Evolutionary conservation across 441 rosid genomes (phyloP).

Genomic region (Isatis lusitanica): DNA sequence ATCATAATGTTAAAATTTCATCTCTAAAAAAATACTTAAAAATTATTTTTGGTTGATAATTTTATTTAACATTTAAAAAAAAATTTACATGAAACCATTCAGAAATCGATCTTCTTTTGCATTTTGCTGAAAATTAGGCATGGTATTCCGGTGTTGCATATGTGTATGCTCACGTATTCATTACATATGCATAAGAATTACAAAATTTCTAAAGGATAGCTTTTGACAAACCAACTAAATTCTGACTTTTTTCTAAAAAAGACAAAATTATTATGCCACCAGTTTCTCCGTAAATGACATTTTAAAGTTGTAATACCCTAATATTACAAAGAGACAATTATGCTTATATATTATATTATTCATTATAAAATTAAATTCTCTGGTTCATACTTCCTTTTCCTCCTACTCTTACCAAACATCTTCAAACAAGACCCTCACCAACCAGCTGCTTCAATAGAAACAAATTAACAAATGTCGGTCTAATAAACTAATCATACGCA

Average conservation of each 20-base stretch:
- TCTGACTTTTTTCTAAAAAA: background rate
- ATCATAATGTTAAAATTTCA: too few species aligned
- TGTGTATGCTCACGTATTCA: background rate
- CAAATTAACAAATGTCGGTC: conserved; percentile 18
- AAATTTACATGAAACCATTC: too few species aligned
- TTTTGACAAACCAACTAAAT: conserved; percentile 2
- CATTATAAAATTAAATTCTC: background rate
- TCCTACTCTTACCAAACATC: conserved; percentile 6
- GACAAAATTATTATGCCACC: background rate
- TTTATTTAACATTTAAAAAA: too few species aligned
- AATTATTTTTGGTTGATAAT: too few species aligned
- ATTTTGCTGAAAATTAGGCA: background rate
- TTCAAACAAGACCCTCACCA: conserved; percentile 6
- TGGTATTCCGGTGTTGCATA: background rate
- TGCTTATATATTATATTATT: background rate
- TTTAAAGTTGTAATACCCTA: background rate
- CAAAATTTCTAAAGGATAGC: background rate
- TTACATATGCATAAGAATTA: background rate
- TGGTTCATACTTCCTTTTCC: background rate
- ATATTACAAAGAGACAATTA: conserved; percentile 18
- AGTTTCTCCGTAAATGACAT: background rate
- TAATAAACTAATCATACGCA: background rate
- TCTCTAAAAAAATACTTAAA: too few species aligned
- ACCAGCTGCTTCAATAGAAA: background rate
- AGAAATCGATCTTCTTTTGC: too few species aligned